Conservation (phyloP, 2,329 filamentous ascomycete genomes). For the Botrytis cinerea region DNA sequence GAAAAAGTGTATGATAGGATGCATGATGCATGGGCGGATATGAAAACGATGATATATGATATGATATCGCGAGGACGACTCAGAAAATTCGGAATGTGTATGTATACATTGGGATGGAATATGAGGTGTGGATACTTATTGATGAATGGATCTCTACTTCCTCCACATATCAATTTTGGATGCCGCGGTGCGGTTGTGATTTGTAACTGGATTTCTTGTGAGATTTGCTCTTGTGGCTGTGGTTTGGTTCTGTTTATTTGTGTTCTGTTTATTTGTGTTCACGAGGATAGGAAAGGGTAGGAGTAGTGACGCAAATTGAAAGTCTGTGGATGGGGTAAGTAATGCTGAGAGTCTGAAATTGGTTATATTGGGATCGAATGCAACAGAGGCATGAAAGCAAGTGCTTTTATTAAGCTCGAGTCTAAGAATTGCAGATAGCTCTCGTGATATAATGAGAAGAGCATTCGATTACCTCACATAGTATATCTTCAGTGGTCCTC, state of each 20-base stretch:
- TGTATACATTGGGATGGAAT: slow-evolving; percentile 8
- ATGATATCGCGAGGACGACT: neutral
- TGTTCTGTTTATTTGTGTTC: neutral
- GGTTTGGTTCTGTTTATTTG: neutral
- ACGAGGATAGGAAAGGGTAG: no score
- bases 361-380: neutral
- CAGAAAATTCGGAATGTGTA: slow-evolving; percentile 4
- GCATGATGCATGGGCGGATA: neutral
- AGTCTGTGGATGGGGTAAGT: neutral
- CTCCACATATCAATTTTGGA: neutral
- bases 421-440: neutral
- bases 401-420: neutral
- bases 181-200: neutral
- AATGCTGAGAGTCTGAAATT: neutral
- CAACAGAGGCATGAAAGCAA: neutral
- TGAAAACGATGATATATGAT: slow-evolving; percentile 1
- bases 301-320: neutral
- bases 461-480: neutral
- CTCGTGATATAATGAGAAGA: neutral
- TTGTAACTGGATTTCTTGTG: neutral
- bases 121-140: slow-evolving; percentile 17
- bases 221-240: neutral
- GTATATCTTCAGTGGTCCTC: no score
- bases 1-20: slow-evolving; percentile 15
- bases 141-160: slow-evolving; percentile 26